These are phyloP conservation scores for Sporothrix globosa DNA, from an alignment of 2,329 filamentous ascomycete species.

Conservation along the genomic window DNA sequence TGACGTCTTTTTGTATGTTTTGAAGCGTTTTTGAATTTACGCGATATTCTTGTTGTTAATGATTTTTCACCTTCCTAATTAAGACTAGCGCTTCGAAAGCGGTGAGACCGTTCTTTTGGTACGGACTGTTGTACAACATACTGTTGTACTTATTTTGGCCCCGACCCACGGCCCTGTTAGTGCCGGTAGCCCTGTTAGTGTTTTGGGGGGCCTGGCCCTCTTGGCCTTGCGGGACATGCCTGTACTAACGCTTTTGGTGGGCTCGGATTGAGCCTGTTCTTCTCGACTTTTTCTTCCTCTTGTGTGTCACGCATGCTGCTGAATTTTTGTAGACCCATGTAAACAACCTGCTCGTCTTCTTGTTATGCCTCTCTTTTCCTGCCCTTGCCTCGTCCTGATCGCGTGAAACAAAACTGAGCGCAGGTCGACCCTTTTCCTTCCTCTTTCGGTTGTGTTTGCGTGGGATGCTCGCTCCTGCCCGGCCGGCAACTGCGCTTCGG, in stretches of 20 bases:
- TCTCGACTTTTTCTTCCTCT: background rate
- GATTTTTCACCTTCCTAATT: too few species aligned
- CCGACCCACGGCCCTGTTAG: slow-evolving; percentile 11
- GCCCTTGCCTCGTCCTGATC: background rate
- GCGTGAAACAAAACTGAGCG: background rate
- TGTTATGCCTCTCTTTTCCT: background rate
- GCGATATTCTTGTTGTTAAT: too few species aligned
- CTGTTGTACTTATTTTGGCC: slow-evolving; percentile 5
- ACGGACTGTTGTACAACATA: too few species aligned
- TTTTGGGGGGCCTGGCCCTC: slow-evolving; percentile 2
- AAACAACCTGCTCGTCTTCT: background rate
- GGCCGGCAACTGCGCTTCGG: background rate
- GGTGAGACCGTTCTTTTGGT: too few species aligned
- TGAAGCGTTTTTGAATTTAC: too few species aligned
- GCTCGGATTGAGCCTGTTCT: background rate
- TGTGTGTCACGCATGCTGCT: slow-evolving; percentile 16
- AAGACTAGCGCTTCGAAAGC: too few species aligned
- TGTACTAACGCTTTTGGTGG: slow-evolving; percentile 15
- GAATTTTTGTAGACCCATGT: background rate
- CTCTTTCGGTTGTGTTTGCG: background rate
- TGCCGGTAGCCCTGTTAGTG: background rate
- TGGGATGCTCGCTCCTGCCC: background rate
- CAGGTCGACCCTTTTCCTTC: slow-evolving; percentile 19
- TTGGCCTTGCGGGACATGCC: slow-evolving; percentile 17
- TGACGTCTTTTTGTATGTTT: too few species aligned